These are phyloP conservation scores for Leccinum olivaceopallidum DNA, from an alignment of 768 basidiomycete species.

Conservation along the genomic window DNA sequence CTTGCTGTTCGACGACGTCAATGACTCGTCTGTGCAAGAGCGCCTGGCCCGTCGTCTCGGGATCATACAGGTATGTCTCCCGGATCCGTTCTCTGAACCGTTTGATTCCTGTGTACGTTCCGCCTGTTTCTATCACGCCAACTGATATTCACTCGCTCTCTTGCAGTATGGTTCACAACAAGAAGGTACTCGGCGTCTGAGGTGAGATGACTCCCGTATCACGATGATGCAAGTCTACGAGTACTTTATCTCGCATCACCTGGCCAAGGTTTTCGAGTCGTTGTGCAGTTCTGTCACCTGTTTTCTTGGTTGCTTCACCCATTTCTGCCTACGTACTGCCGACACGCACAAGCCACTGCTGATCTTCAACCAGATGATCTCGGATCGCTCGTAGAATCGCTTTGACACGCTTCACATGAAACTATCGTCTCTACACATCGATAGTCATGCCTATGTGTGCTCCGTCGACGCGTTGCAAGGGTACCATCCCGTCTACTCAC, in stretches of 20 bases:
- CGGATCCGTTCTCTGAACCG: conserved; percentile 77
- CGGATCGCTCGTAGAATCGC: conserved; percentile 85
- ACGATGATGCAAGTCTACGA: too few relatives aligned
- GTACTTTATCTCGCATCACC: conserved; percentile 50
- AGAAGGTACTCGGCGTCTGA: conserved; percentile 89
- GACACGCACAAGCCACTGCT: conserved; percentile 69
- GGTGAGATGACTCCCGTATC: conserved; percentile 72
- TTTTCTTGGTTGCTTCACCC: too few relatives aligned
- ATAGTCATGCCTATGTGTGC: too few relatives aligned
- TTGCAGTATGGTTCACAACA: conserved; percentile 94
- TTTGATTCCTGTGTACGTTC: conserved; percentile 78
- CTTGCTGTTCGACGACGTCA: conserved; percentile 17
- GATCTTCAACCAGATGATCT: conserved; percentile 86
- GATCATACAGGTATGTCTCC: conserved; percentile 20
- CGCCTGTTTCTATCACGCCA: not conserved
- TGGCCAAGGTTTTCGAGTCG: conserved; percentile 76
- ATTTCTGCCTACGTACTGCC: conserved; percentile 69
- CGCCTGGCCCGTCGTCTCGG: conserved; percentile 18
- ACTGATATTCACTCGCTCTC: not conserved
- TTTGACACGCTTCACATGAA: conserved; percentile 99
- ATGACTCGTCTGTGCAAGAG: conserved; percentile 11
- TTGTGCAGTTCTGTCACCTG: too few relatives aligned
- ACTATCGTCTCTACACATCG: too few relatives aligned
- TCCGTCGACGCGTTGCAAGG: too few relatives aligned
- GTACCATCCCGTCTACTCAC: too few relatives aligned